Conservation (phyloP, 345 rosid species). For the Camelina neglecta region DNA sequence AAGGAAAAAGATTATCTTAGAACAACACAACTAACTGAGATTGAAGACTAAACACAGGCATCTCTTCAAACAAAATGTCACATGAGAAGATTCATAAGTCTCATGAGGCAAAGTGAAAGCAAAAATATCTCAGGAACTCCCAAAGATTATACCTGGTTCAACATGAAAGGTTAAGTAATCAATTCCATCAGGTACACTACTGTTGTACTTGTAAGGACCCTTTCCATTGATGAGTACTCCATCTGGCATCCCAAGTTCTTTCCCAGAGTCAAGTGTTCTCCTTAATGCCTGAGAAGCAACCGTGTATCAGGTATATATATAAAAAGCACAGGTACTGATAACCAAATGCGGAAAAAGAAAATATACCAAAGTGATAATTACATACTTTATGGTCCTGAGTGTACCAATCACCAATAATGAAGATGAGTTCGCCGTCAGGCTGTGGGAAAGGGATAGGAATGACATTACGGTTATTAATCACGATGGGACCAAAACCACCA, state of each 20-base stretch:
- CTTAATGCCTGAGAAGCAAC: slow-evolving; percentile 65
- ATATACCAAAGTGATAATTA: slow-evolving; percentile 10
- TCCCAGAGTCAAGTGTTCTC: slow-evolving; percentile 71
- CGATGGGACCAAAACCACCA: slow-evolving; percentile 87
- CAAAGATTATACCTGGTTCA: slow-evolving; percentile 62
- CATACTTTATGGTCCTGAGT: slow-evolving; percentile 77
- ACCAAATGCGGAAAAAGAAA: slow-evolving; percentile 1
- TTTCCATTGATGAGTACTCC: slow-evolving; percentile 96
- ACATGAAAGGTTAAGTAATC: slow-evolving; percentile 67
- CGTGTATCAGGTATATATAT: background rate
- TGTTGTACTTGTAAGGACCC: slow-evolving; percentile 85
- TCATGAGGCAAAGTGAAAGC: slow-evolving; percentile 18
- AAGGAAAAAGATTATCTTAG: slow-evolving; percentile 2
- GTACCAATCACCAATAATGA: slow-evolving; percentile 92
- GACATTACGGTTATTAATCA: slow-evolving; percentile 64
- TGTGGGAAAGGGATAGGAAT: slow-evolving; percentile 75
- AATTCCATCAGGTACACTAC: slow-evolving; percentile 81
- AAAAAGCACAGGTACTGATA: background rate
- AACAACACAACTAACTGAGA: slow-evolving; percentile 19
- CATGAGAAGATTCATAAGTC: slow-evolving; percentile 1
- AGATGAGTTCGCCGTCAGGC: slow-evolving; percentile 76
- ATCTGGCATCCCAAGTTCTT: slow-evolving; percentile 93
- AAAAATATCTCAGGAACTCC: background rate
- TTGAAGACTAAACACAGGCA: background rate
- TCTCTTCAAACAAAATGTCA: slow-evolving; percentile 2